These are phyloP conservation scores for Coemansia furcata DNA, from an alignment of 192 early-diverging fungal species.

Conservation along the genomic window DNA sequence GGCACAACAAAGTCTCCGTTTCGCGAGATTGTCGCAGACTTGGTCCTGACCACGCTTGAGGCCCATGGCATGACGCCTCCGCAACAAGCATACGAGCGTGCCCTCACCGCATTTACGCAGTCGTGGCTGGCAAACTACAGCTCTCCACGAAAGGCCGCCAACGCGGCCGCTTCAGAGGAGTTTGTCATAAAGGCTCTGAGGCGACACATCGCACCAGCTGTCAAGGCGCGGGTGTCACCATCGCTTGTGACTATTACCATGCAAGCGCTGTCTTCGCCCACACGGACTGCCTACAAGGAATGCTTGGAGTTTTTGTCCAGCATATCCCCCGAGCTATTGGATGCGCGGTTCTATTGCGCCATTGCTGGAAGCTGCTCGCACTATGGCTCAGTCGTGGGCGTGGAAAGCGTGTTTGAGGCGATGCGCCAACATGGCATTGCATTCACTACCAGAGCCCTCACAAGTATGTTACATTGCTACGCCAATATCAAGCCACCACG, in stretches of 20 bases:
- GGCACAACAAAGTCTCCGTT: not conserved
- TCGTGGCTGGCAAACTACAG: constrained; percentile 9
- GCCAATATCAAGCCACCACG: constrained; percentile 1
- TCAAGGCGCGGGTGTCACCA: not conserved
- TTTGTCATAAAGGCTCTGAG: constrained; percentile 9
- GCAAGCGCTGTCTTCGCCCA: constrained; percentile 15
- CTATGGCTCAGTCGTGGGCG: constrained; percentile 7
- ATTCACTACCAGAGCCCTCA: constrained; percentile 9
- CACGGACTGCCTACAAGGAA: constrained; percentile 1
- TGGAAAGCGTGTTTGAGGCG: constrained; percentile 10
- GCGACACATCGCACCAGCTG: constrained; percentile 6
- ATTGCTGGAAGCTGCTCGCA: constrained; percentile 25
- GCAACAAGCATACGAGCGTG: not conserved
- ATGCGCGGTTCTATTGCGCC: constrained; percentile 13
- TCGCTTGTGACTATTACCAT: constrained; percentile 9
- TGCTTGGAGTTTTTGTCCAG: constrained; percentile 17
- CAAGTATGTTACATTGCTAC: constrained; percentile 13
- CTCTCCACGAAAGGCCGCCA: not conserved
- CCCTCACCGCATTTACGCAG: constrained; percentile 3
- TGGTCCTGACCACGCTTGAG: constrained; percentile 9
- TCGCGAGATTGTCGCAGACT: constrained; percentile 9
- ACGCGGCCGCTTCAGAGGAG: not conserved
- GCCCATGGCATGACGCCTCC: not conserved
- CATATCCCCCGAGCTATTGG: not conserved
- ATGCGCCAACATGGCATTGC: constrained; percentile 4